Evolutionary conservation across 768 basidiomycete species (phyloP).

Genomic region (Crepidotus variabilis): DNA sequence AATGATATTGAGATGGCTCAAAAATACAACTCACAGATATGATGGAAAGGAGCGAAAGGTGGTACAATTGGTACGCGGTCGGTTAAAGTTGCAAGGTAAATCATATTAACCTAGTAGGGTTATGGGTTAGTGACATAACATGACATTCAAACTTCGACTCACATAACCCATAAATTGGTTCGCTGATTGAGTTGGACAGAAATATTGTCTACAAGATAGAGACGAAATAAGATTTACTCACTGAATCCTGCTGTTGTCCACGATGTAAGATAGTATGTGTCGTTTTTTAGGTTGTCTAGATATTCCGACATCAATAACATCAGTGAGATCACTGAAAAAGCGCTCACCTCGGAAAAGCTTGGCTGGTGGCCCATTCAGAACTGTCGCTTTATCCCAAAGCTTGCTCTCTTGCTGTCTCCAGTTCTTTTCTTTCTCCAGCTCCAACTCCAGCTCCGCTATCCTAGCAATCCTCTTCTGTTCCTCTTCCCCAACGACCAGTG

Average conservation of each 20-base stretch:
- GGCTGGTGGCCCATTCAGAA: constrained; percentile 9
- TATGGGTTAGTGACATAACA: background rate
- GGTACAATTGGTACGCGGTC: constrained; percentile 44
- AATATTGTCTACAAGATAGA: background rate
- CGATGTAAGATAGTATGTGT: constrained; percentile 51
- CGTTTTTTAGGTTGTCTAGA: constrained; percentile 31
- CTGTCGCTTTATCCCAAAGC: background rate
- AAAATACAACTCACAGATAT: constrained; percentile 25
- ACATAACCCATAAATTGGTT: constrained; percentile 31
- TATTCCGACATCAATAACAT: background rate
- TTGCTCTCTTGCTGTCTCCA: background rate
- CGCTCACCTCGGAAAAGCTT: constrained; percentile 13
- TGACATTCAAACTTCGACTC: background rate
- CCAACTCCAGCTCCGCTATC: background rate
- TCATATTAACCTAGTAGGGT: constrained; percentile 36
- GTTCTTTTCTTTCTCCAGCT: background rate
- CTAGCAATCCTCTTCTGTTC: background rate
- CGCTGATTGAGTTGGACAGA: constrained; percentile 16
- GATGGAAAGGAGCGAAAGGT: constrained; percentile 41
- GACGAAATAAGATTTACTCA: constrained; percentile 19
- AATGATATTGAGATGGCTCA: background rate
- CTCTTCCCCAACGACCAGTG: background rate
- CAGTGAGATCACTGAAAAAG: background rate
- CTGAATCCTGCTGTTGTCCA: constrained; percentile 61
- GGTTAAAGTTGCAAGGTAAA: constrained; percentile 43